Evolutionary conservation across 331 rosid species (phyloP).

Genomic region (Telfairia occidentalis): DNA sequence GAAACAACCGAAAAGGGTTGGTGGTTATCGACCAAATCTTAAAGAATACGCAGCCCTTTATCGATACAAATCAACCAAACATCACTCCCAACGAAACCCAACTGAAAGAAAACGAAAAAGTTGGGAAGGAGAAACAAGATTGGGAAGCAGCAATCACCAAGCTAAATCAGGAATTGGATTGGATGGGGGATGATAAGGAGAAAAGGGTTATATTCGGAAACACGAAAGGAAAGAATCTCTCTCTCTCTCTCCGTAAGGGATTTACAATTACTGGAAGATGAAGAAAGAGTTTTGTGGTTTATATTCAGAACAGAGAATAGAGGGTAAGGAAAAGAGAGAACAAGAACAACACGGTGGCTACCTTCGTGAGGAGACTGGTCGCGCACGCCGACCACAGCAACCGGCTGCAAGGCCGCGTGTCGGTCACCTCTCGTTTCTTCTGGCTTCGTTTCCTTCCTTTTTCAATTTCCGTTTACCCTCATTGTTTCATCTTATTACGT

Average conservation of each 20-base stretch:
- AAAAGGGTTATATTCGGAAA: background rate
- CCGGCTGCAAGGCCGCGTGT: conserved; percentile 24
- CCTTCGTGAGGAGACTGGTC: conserved; percentile 12
- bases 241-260: background rate
- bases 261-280: conserved; percentile 4
- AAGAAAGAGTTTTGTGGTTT: conserved; percentile 25
- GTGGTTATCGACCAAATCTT: background rate
- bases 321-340: conserved; percentile 10
- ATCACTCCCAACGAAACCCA: background rate
- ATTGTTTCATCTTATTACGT: background rate
- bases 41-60: background rate
- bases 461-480: background rate
- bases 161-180: conserved; percentile 10
- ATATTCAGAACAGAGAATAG: conserved; percentile 22
- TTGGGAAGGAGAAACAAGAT: background rate
- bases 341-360: conserved; percentile 4
- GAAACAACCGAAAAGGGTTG: background rate
- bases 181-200: background rate
- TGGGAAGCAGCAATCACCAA: conserved; percentile 4
- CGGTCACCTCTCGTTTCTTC: conserved; percentile 15
- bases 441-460: conserved; percentile 7
- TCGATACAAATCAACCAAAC: background rate
- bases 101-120: background rate
- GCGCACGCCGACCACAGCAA: conserved; percentile 21
- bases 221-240: conserved; percentile 15